Evolutionary conservation across 2,329 filamentous ascomycete species (phyloP).

Genomic region (Beauveria pseudobassiana): DNA sequence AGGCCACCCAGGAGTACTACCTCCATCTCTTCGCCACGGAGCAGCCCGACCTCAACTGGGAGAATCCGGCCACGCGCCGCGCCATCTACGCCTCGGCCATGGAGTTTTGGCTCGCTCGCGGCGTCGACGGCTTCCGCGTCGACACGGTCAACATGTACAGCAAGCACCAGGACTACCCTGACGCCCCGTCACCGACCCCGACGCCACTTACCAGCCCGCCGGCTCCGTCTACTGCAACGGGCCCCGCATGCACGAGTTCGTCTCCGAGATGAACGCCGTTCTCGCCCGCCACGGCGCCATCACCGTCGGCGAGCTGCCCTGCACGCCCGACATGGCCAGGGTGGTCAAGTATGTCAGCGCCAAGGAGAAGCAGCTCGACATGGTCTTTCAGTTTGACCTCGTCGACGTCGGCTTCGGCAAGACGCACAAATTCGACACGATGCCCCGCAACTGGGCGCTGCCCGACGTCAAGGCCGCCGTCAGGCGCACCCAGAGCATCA

Average conservation of each 20-base stretch:
- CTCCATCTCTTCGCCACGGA: constrained; percentile 67
- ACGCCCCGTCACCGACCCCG: constrained; percentile 46
- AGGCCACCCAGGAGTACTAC: constrained; percentile 67
- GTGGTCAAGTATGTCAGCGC: constrained; percentile 55
- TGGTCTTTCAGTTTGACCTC: constrained; percentile 63
- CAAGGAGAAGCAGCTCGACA: constrained; percentile 52
- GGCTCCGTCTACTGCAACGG: constrained; percentile 57
- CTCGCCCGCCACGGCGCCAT: constrained; percentile 56
- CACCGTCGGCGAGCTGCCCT: constrained; percentile 62
- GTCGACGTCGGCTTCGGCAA: constrained; percentile 52
- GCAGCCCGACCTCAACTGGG: constrained; percentile 85
- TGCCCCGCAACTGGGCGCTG: constrained; percentile 36
- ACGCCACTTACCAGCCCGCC: constrained; percentile 43
- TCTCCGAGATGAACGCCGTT: constrained; percentile 57
- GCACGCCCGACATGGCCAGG: constrained; percentile 49
- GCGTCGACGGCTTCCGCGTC: constrained; percentile 67
- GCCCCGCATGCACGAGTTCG: constrained; percentile 60
- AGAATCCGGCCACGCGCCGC: constrained; percentile 57
- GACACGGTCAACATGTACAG: constrained; percentile 69
- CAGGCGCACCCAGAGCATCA: constrained; percentile 42
- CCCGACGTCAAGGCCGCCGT: constrained; percentile 41
- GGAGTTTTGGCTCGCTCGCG: constrained; percentile 71
- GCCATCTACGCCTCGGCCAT: constrained; percentile 67
- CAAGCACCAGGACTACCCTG: constrained; percentile 51
- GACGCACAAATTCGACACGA: constrained; percentile 45